Conservation (phyloP, 257 asterid genomes). For the Coffea eugenioides region DNA sequence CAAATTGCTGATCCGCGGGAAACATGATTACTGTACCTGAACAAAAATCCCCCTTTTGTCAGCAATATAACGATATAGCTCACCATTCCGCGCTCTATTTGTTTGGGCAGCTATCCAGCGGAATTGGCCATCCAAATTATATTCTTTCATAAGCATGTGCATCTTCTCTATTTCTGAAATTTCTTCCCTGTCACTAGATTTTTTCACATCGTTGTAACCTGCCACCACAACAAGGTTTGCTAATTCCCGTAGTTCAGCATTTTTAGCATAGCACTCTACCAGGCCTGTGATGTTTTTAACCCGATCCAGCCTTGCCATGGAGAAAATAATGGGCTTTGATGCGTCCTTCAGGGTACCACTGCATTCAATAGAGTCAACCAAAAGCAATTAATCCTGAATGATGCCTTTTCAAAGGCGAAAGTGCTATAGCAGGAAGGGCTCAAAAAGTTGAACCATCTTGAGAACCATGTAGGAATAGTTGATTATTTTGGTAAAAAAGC, state of each 20-base stretch:
- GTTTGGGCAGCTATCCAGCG: conserved; percentile 88
- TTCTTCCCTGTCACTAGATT: conserved; percentile 90
- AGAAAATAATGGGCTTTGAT: conserved; percentile 86
- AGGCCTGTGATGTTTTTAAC: conserved; percentile 90
- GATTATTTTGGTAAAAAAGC: too few species aligned
- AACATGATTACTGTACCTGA: conserved; percentile 48
- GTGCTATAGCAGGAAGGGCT: too few species aligned
- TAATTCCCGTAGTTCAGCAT: conserved; percentile 57
- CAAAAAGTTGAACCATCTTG: too few species aligned
- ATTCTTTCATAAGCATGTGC: conserved; percentile 71
- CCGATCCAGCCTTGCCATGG: conserved; percentile 98
- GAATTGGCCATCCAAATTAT: conserved; percentile 64
- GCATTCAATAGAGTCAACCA: conserved; percentile 15
- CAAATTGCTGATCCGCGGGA: not conserved
- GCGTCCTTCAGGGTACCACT: conserved; percentile 69
- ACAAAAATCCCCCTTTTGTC: conserved; percentile 88
- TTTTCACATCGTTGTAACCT: conserved; percentile 71
- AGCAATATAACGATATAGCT: conserved; percentile 92
- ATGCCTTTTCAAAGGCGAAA: too few species aligned
- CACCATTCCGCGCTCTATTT: conserved; percentile 84
- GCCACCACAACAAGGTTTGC: conserved; percentile 94
- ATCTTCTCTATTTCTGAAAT: conserved; percentile 88
- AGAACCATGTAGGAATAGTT: too few species aligned
- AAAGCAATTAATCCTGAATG: not conserved
- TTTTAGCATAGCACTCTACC: conserved; percentile 84